Base-by-base conservation (phyloP, 805 yeast species). In the Saturnispora quitensis region DNA sequence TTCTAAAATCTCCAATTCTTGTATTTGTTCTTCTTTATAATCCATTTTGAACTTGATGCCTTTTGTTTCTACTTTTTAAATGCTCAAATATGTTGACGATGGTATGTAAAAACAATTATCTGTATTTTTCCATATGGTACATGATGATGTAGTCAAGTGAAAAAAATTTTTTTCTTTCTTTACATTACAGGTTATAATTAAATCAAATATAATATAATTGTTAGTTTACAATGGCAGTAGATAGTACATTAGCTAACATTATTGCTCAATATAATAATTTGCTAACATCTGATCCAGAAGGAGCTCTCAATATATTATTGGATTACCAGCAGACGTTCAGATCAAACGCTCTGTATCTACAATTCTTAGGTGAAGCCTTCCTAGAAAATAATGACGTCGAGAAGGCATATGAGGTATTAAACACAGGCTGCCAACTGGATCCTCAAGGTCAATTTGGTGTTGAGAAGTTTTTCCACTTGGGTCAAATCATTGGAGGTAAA, bases 1-100 rank as follows among this genome's bases (percentile, higher is more conserved):
- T 63, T 87, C 83, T 53, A 91, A 75, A 49, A 93, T 89, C 66
- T 90, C 97, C 45, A 93, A 65, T 67, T 91, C 99, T 68, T 91
- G 96, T 28, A 63, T 67, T 64, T 91, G 97, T 63, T 93, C 97
- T 65, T 87, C 96, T 49, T 67, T 63, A 52, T 82, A 49, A 38
- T 56, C 56, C 58, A 56, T 55, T n/a, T 44, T 20, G 6, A 24
- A 2, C n/a, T 25, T 4, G 7, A 17, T 6, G 13, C 28, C 22
- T 13, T 34, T 4, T 17, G 3, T n/a, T 10, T 43, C 36, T n/a
- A n/a, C 7, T 8, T 1, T 7, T 24, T 43, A 27, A 9, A 31
- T 31, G 34, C 34, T 31, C 34, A 31, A 31, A 12, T 31, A 31
- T 12, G 34, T 2, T 31, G 13, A 31, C 15, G 13, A 31, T 31